These are phyloP conservation scores for Aspergillus indologenus DNA, from an alignment of 495 filamentous ascomycete species.

Conservation along the genomic window DNA sequence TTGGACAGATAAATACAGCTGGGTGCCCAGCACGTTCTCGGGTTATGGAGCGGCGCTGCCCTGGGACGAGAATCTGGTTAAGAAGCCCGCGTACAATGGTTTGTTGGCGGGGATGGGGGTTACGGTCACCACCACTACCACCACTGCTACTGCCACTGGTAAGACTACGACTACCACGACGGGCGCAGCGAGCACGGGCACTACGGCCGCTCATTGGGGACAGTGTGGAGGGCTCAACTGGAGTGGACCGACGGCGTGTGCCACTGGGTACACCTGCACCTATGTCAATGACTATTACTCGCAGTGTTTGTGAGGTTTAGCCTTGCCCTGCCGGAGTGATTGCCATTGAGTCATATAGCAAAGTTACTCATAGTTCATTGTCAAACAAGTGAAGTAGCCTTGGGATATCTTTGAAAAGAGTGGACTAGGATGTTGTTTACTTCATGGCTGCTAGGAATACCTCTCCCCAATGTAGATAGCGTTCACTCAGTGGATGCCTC, in stretches of 20 bases:
- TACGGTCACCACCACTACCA: constrained; percentile 28
- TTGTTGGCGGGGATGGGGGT: constrained; percentile 32
- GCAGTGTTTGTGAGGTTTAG: constrained; percentile 37
- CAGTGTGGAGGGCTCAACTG: constrained; percentile 52
- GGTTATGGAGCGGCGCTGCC: constrained; percentile 50
- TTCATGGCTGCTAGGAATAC: too few relatives aligned
- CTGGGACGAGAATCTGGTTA: constrained; percentile 52
- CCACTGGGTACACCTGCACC: constrained; percentile 37
- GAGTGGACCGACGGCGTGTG: constrained; percentile 48
- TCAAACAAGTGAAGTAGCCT: too few relatives aligned
- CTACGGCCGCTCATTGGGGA: constrained; percentile 26
- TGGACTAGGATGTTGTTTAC: too few relatives aligned
- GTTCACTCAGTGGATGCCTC: too few relatives aligned
- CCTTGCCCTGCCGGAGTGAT: too few relatives aligned
- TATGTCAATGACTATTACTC: constrained; percentile 41
- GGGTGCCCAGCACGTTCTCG: constrained; percentile 56
- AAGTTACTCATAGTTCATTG: too few relatives aligned
- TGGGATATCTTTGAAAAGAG: too few relatives aligned
- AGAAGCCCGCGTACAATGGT: constrained; percentile 56
- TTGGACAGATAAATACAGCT: constrained; percentile 59
- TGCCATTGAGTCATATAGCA: too few relatives aligned
- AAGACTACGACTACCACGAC: constrained; percentile 31
- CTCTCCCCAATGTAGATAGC: too few relatives aligned
- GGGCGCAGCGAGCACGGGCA: constrained; percentile 20
- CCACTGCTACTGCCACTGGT: constrained; percentile 20